These are phyloP conservation scores for Aphanomyces invadans DNA, from an alignment of 352 stramenopile species.

Conservation along the genomic window DNA sequence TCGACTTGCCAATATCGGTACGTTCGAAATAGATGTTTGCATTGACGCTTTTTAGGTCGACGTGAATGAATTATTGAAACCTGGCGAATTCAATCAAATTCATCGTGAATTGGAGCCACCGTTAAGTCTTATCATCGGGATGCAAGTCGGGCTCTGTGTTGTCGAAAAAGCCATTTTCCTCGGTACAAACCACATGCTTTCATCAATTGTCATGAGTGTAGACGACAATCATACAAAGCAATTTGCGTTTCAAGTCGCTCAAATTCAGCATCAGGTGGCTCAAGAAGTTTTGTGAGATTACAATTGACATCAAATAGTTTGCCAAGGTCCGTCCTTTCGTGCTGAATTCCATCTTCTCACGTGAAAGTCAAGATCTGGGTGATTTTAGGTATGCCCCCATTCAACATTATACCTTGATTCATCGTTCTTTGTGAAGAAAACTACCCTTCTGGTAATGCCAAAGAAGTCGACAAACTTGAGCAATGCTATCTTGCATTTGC, in stretches of 20 bases:
- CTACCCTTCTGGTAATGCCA: neutral
- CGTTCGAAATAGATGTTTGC: neutral
- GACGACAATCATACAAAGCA: neutral
- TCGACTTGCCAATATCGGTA: neutral
- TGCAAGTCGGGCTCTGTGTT: neutral
- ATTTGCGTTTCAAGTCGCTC: constrained; percentile 1
- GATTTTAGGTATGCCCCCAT: neutral
- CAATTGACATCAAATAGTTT: constrained; percentile 12
- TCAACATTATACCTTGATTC: too few species aligned
- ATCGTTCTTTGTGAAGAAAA: neutral
- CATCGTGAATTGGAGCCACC: neutral
- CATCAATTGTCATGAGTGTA: too few species aligned
- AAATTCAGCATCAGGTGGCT: constrained; percentile 17
- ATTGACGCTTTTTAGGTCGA: neutral
- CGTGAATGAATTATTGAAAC: neutral
- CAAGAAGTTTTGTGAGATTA: neutral
- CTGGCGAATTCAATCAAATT: neutral
- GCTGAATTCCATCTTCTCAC: neutral
- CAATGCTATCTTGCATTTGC: neutral
- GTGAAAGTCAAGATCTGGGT: constrained; percentile 5
- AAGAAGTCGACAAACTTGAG: neutral
- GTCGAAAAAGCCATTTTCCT: neutral
- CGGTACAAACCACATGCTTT: constrained; percentile 1
- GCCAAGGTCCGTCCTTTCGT: neutral
- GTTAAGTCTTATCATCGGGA: neutral